Conservation (phyloP, 75 land plant species). For the Azolla pinnata region DNA sequence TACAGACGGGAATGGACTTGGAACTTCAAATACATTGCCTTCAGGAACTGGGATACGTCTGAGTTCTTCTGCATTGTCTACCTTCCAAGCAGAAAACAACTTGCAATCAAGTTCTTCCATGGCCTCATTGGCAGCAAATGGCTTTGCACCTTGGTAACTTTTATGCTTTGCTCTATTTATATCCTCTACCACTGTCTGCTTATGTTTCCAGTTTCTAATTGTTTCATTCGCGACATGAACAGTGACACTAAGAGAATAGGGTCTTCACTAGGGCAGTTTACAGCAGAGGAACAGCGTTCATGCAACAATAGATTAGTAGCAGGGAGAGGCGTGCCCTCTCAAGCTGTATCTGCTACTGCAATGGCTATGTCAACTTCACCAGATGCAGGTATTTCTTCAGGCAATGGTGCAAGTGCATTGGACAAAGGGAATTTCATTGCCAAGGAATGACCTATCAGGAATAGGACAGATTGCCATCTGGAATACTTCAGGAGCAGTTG, state of each 20-base stretch:
- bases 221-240: too few relatives aligned
- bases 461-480: too few relatives aligned
- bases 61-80: conserved; percentile 27
- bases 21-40: conserved; percentile 38
- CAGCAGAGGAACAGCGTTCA: conserved; percentile 9
- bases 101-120: conserved; percentile 34
- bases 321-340: conserved; percentile 40
- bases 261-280: conserved; percentile 12
- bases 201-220: too few relatives aligned
- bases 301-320: conserved; percentile 47
- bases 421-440: too few relatives aligned
- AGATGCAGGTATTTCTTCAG: too few relatives aligned
- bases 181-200: too few relatives aligned
- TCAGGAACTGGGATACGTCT: conserved; percentile 32
- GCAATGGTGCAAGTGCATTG: too few relatives aligned
- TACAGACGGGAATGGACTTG: conserved; percentile 35
- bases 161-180: too few relatives aligned
- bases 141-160: conserved; percentile 10
- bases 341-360: conserved; percentile 23
- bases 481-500: too few relatives aligned
- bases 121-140: conserved; percentile 37
- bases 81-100: conserved; percentile 38
- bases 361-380: too few relatives aligned
- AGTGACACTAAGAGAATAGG: conserved; percentile 61
- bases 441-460: too few relatives aligned